Percentiles rank a stretch among this genome's conserved stretches.
Conservation (phyloP, 257 asterid genomes). For the Apocynum venetum region DNA sequence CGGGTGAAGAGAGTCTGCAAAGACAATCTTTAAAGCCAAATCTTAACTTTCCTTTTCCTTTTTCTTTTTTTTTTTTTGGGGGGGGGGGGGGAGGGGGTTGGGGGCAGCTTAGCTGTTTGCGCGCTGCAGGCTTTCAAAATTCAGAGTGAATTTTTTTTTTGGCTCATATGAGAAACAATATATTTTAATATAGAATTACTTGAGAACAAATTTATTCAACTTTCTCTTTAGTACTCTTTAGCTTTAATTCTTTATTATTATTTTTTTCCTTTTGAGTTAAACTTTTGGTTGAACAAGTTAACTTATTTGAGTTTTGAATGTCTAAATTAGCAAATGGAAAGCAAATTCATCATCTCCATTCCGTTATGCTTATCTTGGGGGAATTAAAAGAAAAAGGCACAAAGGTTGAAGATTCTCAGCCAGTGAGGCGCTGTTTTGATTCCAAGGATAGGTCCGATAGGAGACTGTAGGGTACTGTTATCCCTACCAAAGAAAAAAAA, state of each 20-base stretch:
- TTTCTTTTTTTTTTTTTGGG: too few relatives aligned
- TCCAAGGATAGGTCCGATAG: background rate
- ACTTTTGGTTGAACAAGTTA: background rate
- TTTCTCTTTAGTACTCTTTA: too few relatives aligned
- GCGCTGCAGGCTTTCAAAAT: conserved; percentile 19
- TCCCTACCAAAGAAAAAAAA: too few relatives aligned
- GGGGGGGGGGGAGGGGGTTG: too few relatives aligned
- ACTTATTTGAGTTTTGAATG: background rate
- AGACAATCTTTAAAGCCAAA: conserved; percentile 19
- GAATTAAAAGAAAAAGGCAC: background rate
- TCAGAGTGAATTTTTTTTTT: background rate
- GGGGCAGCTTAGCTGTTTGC: background rate
- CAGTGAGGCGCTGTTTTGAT: background rate
- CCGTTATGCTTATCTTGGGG: background rate
- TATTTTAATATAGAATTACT: too few relatives aligned
- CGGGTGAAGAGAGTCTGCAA: background rate
- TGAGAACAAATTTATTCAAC: too few relatives aligned
- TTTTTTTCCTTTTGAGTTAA: too few relatives aligned
- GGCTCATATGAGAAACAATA: background rate
- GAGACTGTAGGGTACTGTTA: background rate
- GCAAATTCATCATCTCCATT: background rate
- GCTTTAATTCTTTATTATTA: too few relatives aligned
- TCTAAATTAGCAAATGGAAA: background rate
- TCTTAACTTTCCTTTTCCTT: background rate
- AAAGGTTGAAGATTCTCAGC: background rate